Percentiles rank a stretch among this genome's conserved stretches.
Evolutionary conservation across 768 basidiomycete genomes (phyloP).

Genomic region (Boletellus ananas): DNA sequence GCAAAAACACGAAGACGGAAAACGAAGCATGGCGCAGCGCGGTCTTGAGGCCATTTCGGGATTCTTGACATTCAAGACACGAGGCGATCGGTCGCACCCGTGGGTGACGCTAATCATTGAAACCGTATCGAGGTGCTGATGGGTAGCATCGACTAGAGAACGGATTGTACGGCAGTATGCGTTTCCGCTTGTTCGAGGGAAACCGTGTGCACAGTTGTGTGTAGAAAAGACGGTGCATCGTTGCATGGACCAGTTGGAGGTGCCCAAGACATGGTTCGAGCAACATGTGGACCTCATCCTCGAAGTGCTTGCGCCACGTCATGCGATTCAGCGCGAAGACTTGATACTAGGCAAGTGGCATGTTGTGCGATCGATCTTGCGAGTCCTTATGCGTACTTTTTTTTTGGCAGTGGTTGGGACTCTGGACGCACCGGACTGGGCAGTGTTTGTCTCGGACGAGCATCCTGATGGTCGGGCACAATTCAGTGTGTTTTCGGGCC

Average conservation of each 20-base stretch:
- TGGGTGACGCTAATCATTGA: slow-evolving; percentile 25
- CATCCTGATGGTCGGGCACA: slow-evolving; percentile 63
- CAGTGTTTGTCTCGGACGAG: slow-evolving; percentile 68
- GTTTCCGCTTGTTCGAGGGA: slow-evolving; percentile 59
- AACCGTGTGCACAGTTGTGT: slow-evolving; percentile 62
- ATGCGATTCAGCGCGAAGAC: slow-evolving; percentile 56
- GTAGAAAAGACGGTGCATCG: slow-evolving; percentile 68
- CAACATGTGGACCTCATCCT: slow-evolving; percentile 63
- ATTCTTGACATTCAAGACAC: slow-evolving; percentile 42
- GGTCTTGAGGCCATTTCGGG: slow-evolving; percentile 52
- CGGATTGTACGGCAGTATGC: slow-evolving; percentile 50
- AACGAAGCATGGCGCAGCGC: slow-evolving; percentile 55
- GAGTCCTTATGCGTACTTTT: not conserved
- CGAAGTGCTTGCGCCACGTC: slow-evolving; percentile 43
- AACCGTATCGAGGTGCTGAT: not conserved
- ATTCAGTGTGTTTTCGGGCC: slow-evolving; percentile 62
- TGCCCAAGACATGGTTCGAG: slow-evolving; percentile 72
- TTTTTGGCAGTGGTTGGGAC: slow-evolving; percentile 56
- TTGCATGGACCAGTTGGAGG: slow-evolving; percentile 59
- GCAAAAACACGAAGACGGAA: slow-evolving; percentile 44
- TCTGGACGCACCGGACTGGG: slow-evolving; percentile 67
- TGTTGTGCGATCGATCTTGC: not conserved
- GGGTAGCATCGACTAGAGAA: slow-evolving; percentile 31
- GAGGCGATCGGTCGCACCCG: slow-evolving; percentile 35
- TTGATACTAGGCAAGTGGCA: slow-evolving; percentile 41